phyloP scores from a whole-genome alignment of 306 rosid species.

The Crataegus laevigata region DNA sequence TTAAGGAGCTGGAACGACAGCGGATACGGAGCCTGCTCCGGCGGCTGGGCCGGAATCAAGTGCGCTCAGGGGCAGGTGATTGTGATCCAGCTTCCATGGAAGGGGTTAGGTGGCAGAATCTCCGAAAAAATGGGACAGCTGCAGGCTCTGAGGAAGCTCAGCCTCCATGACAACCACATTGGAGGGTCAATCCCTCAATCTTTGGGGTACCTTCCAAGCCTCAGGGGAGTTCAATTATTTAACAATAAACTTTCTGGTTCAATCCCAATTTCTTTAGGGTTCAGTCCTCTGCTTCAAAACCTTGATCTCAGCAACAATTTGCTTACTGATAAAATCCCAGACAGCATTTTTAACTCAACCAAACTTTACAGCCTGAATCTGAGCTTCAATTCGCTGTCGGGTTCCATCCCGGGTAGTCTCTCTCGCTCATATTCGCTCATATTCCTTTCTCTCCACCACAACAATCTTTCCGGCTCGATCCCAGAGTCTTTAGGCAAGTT shows the following conservation, averaged over 20 bases:
- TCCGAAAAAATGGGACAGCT: slow-evolving; percentile 69
- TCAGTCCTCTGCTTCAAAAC: slow-evolving; percentile 66
- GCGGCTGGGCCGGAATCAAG: slow-evolving; percentile 83
- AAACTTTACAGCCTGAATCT: slow-evolving; percentile 62
- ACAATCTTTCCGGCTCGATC: slow-evolving; percentile 64
- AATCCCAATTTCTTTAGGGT: slow-evolving; percentile 70
- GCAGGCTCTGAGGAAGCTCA: slow-evolving; percentile 68
- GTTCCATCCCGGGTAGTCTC: slow-evolving; percentile 46
- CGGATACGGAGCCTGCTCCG: slow-evolving; percentile 81
- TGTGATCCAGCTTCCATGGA: slow-evolving; percentile 90
- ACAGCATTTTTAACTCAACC: slow-evolving; percentile 55
- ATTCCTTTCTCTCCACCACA: slow-evolving; percentile 52
- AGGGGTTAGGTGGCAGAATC: slow-evolving; percentile 58
- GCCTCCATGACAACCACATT: slow-evolving; percentile 72
- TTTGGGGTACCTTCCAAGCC: slow-evolving; percentile 59
- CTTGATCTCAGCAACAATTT: slow-evolving; percentile 62
- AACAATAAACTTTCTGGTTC: slow-evolving; percentile 65
- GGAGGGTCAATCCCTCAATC: slow-evolving; percentile 69
- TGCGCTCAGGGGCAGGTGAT: slow-evolving; percentile 93
- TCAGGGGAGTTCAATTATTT: slow-evolving; percentile 84
- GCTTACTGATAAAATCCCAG: slow-evolving; percentile 55
- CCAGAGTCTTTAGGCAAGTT: slow-evolving; percentile 46
- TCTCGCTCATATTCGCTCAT: slow-evolving; percentile 40
- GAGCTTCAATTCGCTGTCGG: slow-evolving; percentile 65
- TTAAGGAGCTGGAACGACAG: slow-evolving; percentile 79